Evolutionary conservation across 768 basidiomycete species (phyloP).

Genomic region (Amanita polypyramis): DNA sequence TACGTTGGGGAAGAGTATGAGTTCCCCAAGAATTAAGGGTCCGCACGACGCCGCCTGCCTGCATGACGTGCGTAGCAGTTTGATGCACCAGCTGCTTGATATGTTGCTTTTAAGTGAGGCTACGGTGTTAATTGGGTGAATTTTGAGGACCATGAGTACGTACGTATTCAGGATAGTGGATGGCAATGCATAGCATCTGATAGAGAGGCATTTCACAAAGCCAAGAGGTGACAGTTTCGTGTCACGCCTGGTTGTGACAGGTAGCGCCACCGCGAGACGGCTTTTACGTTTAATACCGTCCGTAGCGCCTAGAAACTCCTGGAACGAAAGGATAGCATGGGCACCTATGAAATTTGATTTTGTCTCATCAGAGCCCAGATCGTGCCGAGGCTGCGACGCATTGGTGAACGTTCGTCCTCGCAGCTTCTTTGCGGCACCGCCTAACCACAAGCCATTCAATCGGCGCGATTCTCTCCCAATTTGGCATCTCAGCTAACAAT

Average conservation of each 20-base stretch:
- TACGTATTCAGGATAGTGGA: constrained; percentile 68
- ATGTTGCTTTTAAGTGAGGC: constrained; percentile 35
- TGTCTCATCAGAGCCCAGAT: neutral
- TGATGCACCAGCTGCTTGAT: constrained; percentile 68
- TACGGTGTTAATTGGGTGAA: neutral
- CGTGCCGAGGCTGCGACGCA: neutral
- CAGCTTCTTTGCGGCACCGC: constrained; percentile 14
- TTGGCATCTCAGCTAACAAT: neutral
- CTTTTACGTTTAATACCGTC: neutral
- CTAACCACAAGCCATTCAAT: neutral
- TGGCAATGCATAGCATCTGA: constrained; percentile 76
- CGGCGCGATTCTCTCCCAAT: neutral
- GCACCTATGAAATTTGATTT: neutral
- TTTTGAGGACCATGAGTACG: constrained; percentile 16
- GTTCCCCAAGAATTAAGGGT: constrained; percentile 69
- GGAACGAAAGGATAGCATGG: neutral
- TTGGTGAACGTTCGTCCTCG: constrained; percentile 14
- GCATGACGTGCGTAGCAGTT: constrained; percentile 61
- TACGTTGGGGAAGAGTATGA: constrained; percentile 59
- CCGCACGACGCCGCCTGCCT: constrained; percentile 76
- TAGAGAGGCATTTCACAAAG: constrained; percentile 65
- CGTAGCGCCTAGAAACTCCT: neutral
- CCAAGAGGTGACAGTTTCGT: neutral
- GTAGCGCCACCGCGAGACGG: neutral
- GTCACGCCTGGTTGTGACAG: neutral